Conservation (phyloP, 2,329 filamentous ascomycete genomes). For the Mariannaea elegans region DNA sequence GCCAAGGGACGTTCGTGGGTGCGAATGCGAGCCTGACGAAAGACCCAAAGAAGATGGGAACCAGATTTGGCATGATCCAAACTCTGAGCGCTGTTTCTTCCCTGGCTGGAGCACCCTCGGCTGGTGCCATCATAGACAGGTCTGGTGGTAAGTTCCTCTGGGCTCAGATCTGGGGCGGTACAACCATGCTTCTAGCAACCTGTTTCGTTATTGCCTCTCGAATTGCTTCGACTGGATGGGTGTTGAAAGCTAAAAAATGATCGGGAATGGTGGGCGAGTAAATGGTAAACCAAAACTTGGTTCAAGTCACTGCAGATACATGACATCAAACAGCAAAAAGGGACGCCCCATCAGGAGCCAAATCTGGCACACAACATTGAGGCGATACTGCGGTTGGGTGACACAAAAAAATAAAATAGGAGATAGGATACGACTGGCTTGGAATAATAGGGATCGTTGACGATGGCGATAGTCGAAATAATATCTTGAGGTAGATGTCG, state of each 20-base stretch:
- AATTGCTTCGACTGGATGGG: slow-evolving; percentile 48
- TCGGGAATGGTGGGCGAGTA: not conserved
- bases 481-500: too few relatives aligned
- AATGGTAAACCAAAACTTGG: not conserved
- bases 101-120: slow-evolving; percentile 51
- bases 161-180: slow-evolving; percentile 58
- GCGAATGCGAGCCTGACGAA: slow-evolving; percentile 51
- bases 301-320: not conserved
- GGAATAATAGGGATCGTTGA: too few relatives aligned
- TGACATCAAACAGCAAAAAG: not conserved
- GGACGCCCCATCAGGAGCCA: too few relatives aligned
- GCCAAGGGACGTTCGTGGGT: slow-evolving; percentile 46
- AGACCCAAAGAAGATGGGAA: slow-evolving; percentile 53
- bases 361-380: too few relatives aligned
- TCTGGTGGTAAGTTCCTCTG: slow-evolving; percentile 46
- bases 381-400: too few relatives aligned
- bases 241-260: slow-evolving; percentile 47
- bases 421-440: too few relatives aligned
- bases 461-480: too few relatives aligned
- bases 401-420: too few relatives aligned
- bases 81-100: slow-evolving; percentile 52
- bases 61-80: slow-evolving; percentile 54
- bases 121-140: slow-evolving; percentile 43
- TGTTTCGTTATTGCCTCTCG: slow-evolving; percentile 45
- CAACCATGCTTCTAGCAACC: slow-evolving; percentile 48